Evolutionary conservation across 768 basidiomycete genomes (phyloP), one percentile per base, ranked within the genome.

Genomic region (Amanita molliuscula): DNA sequence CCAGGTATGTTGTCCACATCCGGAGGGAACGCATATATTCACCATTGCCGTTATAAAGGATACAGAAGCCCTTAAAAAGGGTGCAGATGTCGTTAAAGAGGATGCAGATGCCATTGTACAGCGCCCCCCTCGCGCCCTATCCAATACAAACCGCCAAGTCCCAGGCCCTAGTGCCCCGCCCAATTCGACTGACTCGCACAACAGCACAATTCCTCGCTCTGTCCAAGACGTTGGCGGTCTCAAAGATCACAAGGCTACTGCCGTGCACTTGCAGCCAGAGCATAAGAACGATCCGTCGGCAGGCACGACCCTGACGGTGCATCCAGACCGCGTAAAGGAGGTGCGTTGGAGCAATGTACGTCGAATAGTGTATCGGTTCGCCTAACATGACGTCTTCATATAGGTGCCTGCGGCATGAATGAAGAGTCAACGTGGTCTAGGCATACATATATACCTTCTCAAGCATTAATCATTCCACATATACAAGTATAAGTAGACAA

Each of bases 1-100:
- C 61, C 46, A 20, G 18, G 48, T 48, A 48, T 31, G 48, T 26
- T 25, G 29, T 38, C 26, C 20, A 9, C 6, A 3, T 6, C 13
- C n/a, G 3, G 16, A 23, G 18, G 0, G 36, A n/a, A 28, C 11
- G 15, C 25, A 26, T 47, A 13, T 26, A 25, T 3, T 47, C 16
- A 38, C 23, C 20, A 9, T 23, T n/a, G n/a, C n/a, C 23, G 6
- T 47, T 34, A 23, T 15, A 9, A 33, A 45, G 44, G 44, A 26
- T 38, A 18, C 2, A 18, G 7, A 6, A 6, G 38, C n/a, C n/a
- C n/a, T n/a, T n/a, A n/a, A n/a, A n/a, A n/a, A n/a, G n/a, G n/a
- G n/a, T n/a, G n/a, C n/a, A n/a, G n/a, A n/a, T n/a, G n/a, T 9
- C 23, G 6, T 47, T 34, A 23, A 7, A 9, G 20, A 45, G 44